Evolutionary conservation across 169 alveolate genomes (phyloP).

Genomic region (Besnoitia besnoiti): DNA sequence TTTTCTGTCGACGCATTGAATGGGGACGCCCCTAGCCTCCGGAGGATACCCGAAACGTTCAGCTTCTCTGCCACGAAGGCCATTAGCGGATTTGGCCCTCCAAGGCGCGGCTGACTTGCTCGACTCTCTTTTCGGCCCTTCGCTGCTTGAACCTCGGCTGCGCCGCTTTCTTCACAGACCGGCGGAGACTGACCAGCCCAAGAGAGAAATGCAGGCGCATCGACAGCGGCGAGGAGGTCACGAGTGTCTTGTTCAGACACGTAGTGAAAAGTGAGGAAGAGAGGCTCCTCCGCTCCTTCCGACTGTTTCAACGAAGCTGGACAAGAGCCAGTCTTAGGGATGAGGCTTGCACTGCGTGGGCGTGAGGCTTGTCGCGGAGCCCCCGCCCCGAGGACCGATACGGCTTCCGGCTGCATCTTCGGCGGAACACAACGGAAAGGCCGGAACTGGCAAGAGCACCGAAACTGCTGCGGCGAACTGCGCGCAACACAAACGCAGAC

Average conservation of each 20-base stretch:
- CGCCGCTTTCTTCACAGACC: background rate
- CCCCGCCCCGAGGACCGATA: too few relatives aligned
- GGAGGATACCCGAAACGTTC: background rate
- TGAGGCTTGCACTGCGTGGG: too few relatives aligned
- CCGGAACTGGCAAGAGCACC: too few relatives aligned
- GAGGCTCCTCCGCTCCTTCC: background rate
- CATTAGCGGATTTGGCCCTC: background rate
- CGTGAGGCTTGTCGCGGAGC: too few relatives aligned
- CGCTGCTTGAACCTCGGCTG: background rate
- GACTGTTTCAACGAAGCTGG: too few relatives aligned
- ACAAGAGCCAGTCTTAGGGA: too few relatives aligned
- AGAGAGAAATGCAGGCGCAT: background rate
- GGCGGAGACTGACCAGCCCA: too few relatives aligned
- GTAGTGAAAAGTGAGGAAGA: background rate
- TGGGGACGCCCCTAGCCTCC: background rate
- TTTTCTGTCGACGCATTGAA: background rate
- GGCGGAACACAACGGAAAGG: too few relatives aligned
- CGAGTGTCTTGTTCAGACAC: background rate
- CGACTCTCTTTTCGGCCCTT: background rate
- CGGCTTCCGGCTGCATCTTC: too few relatives aligned
- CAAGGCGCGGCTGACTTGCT: background rate
- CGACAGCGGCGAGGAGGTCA: slow-evolving; percentile 9
- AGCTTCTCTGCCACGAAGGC: background rate
- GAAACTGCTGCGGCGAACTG: too few relatives aligned
- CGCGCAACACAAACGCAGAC: too few relatives aligned